Base-by-base conservation (phyloP, 495 filamentous ascomycete species). In the Penicillium arizonense region DNA sequence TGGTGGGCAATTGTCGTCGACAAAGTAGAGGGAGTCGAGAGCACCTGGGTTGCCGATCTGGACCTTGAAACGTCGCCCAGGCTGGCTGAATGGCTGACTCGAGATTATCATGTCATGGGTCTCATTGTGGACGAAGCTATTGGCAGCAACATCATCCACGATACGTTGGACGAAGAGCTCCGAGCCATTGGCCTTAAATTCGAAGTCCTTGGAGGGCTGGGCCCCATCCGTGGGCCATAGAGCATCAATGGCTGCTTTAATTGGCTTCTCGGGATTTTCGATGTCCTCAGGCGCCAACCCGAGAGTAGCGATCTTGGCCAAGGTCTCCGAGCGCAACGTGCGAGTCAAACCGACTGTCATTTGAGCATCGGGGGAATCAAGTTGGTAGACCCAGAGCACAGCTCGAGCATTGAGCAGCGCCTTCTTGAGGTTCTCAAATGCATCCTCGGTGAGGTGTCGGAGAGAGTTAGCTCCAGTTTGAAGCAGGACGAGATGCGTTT, bases 1-100 rank as follows among this genome's bases (percentile, higher is more conserved):
- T 0, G 72, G 64, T 20, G 70, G 66, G 7, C 57, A 39, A 1
- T 44, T 37, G 0, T 61, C 28, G 44, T 82, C 76, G n/a, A 80
- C 68, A 50, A 84, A 85, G 51, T 79, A 71, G n/a, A 82, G 56
- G 1, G 75, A 80, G 36, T 83, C 78, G 2, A 83, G 73, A 10
- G 74, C 65, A 14, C 80, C 80, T 13, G 69, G 57, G 24, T 43
- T 61, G 12, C 42, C 62, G 11, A 64, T 57, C 32, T 64, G 48
- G 1, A 64, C 45, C 12, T 65, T 65, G 47, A 68, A 65, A 0
- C 62, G 64, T 1, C 64, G 57, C 3, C 56, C 57, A 0, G 62
- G 53, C 12, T 71, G 64, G 14, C 42, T 9, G 43, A 68, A 69
- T 18, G 55, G 64, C 21, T 68, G 64, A 9, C 44, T 38, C 9